Evolutionary conservation across 1,284 basidiomycete species (phyloP).

Genomic region (Pholiota adiposa): DNA sequence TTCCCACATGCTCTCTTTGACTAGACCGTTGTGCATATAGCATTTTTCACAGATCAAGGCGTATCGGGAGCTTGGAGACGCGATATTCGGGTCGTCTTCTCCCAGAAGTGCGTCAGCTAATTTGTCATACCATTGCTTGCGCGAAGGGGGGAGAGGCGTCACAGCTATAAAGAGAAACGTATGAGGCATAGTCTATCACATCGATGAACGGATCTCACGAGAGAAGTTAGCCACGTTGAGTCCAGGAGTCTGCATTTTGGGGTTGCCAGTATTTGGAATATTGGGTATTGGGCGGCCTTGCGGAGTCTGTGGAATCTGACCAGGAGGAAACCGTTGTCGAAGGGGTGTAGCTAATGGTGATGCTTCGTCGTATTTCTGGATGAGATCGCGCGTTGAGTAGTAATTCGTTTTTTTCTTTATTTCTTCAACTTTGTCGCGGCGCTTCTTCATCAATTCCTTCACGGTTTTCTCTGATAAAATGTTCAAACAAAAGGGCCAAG

Average conservation of each 20-base stretch:
- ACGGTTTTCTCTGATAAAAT: constrained; percentile 74
- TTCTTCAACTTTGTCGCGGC: constrained; percentile 90
- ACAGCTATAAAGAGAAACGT: constrained; percentile 19
- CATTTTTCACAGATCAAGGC: constrained; percentile 95
- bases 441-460: constrained; percentile 75
- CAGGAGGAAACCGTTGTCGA: constrained; percentile 32
- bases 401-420: constrained; percentile 98
- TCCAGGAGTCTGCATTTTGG: constrained; percentile 26
- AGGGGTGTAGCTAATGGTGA: constrained; percentile 39
- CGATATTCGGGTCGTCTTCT: constrained; percentile 69
- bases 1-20: constrained; percentile 88
- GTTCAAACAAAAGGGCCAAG: neutral
- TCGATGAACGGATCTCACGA: constrained; percentile 20
- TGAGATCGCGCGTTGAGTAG: constrained; percentile 87
- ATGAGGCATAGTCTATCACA: neutral
- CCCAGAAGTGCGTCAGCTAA: constrained; percentile 87
- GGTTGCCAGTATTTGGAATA: constrained; percentile 20
- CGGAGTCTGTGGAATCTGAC: constrained; percentile 32
- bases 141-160: constrained; percentile 48
- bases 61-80: constrained; percentile 67
- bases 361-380: constrained; percentile 89
- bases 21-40: constrained; percentile 93
- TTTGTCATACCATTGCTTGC: constrained; percentile 89
- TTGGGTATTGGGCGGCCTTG: constrained; percentile 24
- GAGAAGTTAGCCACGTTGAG: constrained; percentile 29